A percentile compares a stretch with the other conserved stretches of the same genome.
phyloP scores from a whole-genome alignment of 352 stramenopile species.

The Globisporangium parvum region DNA sequence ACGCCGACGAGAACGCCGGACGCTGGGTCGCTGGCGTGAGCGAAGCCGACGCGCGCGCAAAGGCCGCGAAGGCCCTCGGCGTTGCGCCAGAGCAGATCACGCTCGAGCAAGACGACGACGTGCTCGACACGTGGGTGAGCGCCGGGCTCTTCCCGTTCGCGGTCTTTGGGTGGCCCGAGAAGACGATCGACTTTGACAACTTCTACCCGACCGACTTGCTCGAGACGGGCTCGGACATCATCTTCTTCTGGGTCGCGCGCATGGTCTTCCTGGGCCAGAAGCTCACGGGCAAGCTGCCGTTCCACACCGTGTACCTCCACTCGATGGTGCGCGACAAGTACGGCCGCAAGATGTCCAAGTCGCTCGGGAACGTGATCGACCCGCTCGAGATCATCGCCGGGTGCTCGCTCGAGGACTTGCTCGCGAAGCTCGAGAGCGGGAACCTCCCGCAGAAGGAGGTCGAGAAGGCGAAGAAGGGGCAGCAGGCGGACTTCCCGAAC shows the following conservation, averaged over 20 bases:
- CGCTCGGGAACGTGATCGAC: conserved; percentile 98
- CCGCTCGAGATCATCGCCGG: conserved; percentile 97
- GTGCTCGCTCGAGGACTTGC: conserved; percentile 91
- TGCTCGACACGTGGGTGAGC: conserved; percentile 99
- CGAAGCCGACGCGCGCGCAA: conserved; percentile 85
- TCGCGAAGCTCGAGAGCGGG: conserved; percentile 93
- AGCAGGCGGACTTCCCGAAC: conserved; percentile 96
- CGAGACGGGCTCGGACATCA: conserved; percentile 99
- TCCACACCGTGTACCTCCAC: conserved; percentile 97
- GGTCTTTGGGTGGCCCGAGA: conserved; percentile 79
- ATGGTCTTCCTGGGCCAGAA: conserved; percentile 97
- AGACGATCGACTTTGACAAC: conserved; percentile 61
- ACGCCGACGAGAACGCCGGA: conserved; percentile 43
- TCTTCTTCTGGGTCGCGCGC: conserved; percentile 99
- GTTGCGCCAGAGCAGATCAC: conserved; percentile 56
- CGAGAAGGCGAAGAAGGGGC: conserved; percentile 96
- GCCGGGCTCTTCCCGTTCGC: conserved; percentile 95
- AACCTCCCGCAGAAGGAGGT: conserved; percentile 98
- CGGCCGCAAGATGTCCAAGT: conserved; percentile 99
- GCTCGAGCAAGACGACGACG: conserved; percentile 97
- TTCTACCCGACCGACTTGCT: conserved; percentile 97
- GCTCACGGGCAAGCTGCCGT: conserved; percentile 95
- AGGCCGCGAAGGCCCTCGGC: conserved; percentile 72
- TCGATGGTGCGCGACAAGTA: conserved; percentile 97
- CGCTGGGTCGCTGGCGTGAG: conserved; percentile 77